Evolutionary conservation across 768 basidiomycete species (phyloP), one percentile per base, ranked within the genome.

Genomic region (Brasilioporus rufonigricans): DNA sequence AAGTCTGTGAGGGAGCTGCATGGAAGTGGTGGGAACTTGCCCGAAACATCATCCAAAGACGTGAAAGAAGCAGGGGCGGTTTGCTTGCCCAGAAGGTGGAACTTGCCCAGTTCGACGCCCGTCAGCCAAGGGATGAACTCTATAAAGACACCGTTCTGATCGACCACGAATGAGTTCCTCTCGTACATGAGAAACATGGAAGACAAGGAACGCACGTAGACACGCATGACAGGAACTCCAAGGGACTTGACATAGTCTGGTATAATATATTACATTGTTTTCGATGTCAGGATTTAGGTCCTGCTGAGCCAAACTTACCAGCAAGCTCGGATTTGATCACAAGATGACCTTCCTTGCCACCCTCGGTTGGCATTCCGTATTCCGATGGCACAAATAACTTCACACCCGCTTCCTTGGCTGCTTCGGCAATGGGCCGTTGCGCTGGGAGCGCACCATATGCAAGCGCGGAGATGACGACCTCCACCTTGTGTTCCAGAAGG

Each of bases 361-460:
- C 75, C 21, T 68, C 67, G 0, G 68, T 75, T 14, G 72, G 65
- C 58, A 73, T 63, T 21, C 74, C 72, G 29, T 61, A 76, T 51
- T 76, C 75, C 19, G 67, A 69, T 11, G 74, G 73, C 18, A 73
- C 73, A 45, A 76, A 74, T 44, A 76, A 39, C 56, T 72, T 71
- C 19, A 76, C 72, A 1, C 63, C 68, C 0, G 73, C 74, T 32
- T 59, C 61, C 52, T 72, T 72, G 26, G 75, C 71, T 14, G 74
- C 75, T 6, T 71, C 67, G 14, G 67, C 73, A 31, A 76, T 51
- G 2, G 58, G 43, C 26, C 58, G 58, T 48, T 74, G 72, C 5
- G 57, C 58, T 2, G 50, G 39, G 14, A 68, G 58, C 8, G 63
- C 73, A 7, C 60, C 65, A 3, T 60, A 65, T 16, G 69, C 66